Base-by-base conservation (phyloP, 2,329 filamentous ascomycete genomes). In the Alternaria triticimaculans region DNA sequence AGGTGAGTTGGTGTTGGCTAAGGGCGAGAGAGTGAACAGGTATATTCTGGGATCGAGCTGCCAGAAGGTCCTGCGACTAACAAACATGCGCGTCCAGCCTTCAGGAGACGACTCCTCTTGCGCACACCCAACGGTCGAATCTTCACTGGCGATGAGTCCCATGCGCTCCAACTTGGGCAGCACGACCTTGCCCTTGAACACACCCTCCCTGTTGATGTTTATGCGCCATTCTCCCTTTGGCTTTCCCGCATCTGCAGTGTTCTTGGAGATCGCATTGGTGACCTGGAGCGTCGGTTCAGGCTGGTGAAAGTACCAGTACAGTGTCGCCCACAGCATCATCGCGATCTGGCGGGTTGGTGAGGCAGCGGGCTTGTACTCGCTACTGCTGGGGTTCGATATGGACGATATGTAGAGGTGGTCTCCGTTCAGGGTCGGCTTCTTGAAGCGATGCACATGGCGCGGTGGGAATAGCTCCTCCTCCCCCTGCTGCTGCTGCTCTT, bases 271-370 rank as follows among this genome's bases (percentile, higher is more conserved):
- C 6, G 88, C 83, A 7, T 88, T 92, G 18, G 85, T 84, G 33
- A 96, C 76, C 54, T 88, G 86, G 0, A 87, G 84, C 21, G 86
- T 84, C 0, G 95, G 95, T 71, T 90, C 87, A 1, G 89, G 87
- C 79, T 97, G 93, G 81, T 97, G 94, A 73, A 97, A 98, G 83
- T 98, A 98, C 95, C 95, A 98, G 84, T 93, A 97, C 45, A 98
- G 84, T 1, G 93, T 94, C 33, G 94, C 89, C 92, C 93, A 98
- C 7, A 98, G 86, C 91, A 97, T 97, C 92, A 97, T 94, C 69
- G 95, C 95, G 64, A 97, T 92, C 81, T 97, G 92, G 48, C 94
- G 86, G 1, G 93, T 96, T 0, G 93, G 93, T 65, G 93, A 97
- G 14, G 86, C 89, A 2, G 91, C 87, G 1, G 93, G 89, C 76